A percentile compares a stretch with the other conserved stretches of the same genome.
These are phyloP conservation scores for Boletus smithii DNA, from an alignment of 1,284 basidiomycete genomes.

Conservation along the genomic window DNA sequence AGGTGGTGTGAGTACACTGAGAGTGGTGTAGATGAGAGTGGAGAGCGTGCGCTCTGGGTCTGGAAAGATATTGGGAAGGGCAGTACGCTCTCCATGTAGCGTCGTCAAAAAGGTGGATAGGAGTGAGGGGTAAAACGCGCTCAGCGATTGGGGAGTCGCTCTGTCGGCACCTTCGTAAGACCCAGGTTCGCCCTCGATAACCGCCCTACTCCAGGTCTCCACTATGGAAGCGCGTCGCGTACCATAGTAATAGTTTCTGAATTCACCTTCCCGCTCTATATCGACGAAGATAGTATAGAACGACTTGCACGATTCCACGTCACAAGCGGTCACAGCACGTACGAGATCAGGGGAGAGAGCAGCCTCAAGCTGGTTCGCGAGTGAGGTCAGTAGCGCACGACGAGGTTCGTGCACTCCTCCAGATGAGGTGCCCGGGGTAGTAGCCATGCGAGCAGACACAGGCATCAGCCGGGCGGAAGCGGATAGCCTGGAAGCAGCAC, in stretches of 20 bases:
- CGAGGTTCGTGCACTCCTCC: constrained; percentile 65
- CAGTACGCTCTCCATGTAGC: constrained; percentile 67
- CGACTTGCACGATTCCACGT: constrained; percentile 67
- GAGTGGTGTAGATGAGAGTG: constrained; percentile 74
- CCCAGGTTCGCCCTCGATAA: constrained; percentile 40
- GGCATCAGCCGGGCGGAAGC: constrained; percentile 86
- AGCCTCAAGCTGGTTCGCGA: constrained; percentile 93
- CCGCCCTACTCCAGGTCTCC: constrained; percentile 62
- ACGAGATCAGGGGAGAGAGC: constrained; percentile 83
- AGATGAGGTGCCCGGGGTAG: constrained; percentile 34
- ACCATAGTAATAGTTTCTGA: constrained; percentile 89
- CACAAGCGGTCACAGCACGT: constrained; percentile 73
- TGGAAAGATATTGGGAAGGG: constrained; percentile 79
- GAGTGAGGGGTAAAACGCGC: constrained; percentile 70
- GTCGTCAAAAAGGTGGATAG: constrained; percentile 65
- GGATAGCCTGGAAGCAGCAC: constrained; percentile 83
- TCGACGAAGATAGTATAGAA: constrained; percentile 85
- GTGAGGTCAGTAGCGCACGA: constrained; percentile 77
- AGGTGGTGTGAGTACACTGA: constrained; percentile 77
- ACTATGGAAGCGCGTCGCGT: constrained; percentile 66
- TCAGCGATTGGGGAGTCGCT: constrained; percentile 42
- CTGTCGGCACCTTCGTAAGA: constrained; percentile 24
- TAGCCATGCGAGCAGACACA: constrained; percentile 85
- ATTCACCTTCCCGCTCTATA: constrained; percentile 88
- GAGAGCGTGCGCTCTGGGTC: constrained; percentile 74